A percentile compares a stretch with the other conserved stretches of the same genome.
Evolutionary conservation across 1,284 basidiomycete genomes (phyloP).

Genomic region (Trametes sp.): DNA sequence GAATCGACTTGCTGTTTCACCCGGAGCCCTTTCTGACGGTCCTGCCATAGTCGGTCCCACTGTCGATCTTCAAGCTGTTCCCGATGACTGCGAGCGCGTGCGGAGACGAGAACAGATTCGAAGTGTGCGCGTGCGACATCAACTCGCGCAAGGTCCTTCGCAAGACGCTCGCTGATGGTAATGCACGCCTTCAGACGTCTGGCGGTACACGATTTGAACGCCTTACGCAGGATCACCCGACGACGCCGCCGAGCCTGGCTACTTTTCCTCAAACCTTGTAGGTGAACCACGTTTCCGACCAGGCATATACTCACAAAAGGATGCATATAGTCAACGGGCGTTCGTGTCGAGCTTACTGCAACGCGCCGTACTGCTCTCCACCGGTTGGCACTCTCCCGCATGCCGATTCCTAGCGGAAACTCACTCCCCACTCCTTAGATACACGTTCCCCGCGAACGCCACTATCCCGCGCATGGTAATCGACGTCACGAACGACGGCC

Average conservation of each 20-base stretch:
- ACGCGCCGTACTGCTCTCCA: conserved; percentile 63
- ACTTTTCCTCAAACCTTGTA: conserved; percentile 66
- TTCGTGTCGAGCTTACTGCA: conserved; percentile 65
- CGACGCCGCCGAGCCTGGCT: conserved; percentile 66
- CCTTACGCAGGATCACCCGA: conserved; percentile 54
- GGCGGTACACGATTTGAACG: no score
- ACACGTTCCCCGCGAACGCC: conserved; percentile 42
- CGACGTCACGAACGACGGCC: conserved; percentile 67
- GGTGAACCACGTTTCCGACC: conserved; percentile 2
- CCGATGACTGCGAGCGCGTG: conserved; percentile 53
- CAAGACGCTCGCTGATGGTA: conserved; percentile 51
- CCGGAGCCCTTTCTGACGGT: neutral
- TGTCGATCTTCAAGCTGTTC: conserved; percentile 70
- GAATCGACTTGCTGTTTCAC: conserved; percentile 15
- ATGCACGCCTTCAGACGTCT: neutral
- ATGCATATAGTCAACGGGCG: conserved; percentile 53
- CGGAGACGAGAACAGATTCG: conserved; percentile 48
- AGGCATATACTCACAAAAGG: neutral
- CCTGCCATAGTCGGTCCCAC: conserved; percentile 51
- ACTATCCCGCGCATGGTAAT: conserved; percentile 56
- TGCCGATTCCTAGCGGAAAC: no score
- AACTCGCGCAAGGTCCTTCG: conserved; percentile 48
- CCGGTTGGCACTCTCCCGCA: conserved; percentile 43
- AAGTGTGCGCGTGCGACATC: conserved; percentile 56
- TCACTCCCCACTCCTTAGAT: conserved; percentile 30